Conservation (phyloP, 1,284 basidiomycete species). For the Trichosporon ovoides region DNA sequence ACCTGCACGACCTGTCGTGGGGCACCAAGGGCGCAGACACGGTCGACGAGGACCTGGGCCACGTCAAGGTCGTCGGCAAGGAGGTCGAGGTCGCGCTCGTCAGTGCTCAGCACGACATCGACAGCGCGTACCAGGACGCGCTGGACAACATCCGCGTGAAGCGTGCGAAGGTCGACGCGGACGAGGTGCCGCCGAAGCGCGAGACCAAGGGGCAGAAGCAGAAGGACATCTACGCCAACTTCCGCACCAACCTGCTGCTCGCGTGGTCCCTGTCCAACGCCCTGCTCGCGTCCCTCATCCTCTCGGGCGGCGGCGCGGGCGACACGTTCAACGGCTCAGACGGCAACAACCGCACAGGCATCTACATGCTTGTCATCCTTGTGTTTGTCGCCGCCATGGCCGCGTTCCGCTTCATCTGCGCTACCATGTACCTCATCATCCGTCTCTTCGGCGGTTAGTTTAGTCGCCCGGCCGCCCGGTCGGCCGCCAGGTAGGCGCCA, state of each 20-base stretch:
- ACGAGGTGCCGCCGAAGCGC: slow-evolving; percentile 52
- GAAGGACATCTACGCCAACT: slow-evolving; percentile 79
- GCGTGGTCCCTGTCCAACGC: slow-evolving; percentile 53
- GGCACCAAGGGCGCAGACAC: slow-evolving; percentile 74
- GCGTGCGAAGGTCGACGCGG: slow-evolving; percentile 32
- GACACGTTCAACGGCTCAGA: slow-evolving; percentile 57
- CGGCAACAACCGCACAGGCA: slow-evolving; percentile 53
- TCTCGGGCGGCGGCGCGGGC: slow-evolving; percentile 61
- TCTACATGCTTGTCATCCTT: slow-evolving; percentile 45
- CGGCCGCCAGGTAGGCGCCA: not conserved
- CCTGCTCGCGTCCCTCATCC: slow-evolving; percentile 76
- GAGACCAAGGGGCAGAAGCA: slow-evolving; percentile 59
- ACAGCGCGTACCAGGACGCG: slow-evolving; percentile 83
- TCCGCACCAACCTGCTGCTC: slow-evolving; percentile 60
- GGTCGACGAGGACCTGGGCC: slow-evolving; percentile 69
- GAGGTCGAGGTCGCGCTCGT: slow-evolving; percentile 86
- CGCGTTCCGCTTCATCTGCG: slow-evolving; percentile 57
- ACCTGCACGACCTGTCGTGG: slow-evolving; percentile 67
- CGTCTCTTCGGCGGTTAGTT: slow-evolving; percentile 59
- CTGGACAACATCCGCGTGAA: slow-evolving; percentile 62
- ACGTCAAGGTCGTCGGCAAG: slow-evolving; percentile 57
- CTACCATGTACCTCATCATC: slow-evolving; percentile 60
- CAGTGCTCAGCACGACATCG: slow-evolving; percentile 78
- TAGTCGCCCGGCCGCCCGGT: slow-evolving; percentile 34
- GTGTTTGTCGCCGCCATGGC: slow-evolving; percentile 49